These are phyloP conservation scores for Alternaria infectoria DNA, from an alignment of 2,329 filamentous ascomycete genomes.

Conservation along the genomic window DNA sequence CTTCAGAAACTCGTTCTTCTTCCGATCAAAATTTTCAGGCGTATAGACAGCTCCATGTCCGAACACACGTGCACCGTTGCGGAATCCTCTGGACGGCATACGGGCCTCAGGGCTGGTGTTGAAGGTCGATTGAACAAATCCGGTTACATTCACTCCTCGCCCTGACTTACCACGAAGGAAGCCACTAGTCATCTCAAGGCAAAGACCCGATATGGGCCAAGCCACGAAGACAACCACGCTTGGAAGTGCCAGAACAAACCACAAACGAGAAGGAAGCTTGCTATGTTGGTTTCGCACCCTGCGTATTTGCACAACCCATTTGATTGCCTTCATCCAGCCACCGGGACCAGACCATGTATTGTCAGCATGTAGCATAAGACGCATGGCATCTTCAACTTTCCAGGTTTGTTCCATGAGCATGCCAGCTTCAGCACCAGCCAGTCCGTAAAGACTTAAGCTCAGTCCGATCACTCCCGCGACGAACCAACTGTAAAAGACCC, in stretches of 20 bases:
- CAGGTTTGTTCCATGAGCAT: neutral
- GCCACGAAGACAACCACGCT: neutral
- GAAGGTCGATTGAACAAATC: neutral
- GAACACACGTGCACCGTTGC: neutral
- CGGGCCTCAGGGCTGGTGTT: neutral
- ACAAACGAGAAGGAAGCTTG: neutral
- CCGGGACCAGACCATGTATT: neutral
- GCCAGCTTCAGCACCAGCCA: neutral
- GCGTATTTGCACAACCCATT: neutral
- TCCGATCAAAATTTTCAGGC: neutral
- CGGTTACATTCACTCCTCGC: neutral
- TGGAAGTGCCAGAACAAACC: neutral
- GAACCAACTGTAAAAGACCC: neutral
- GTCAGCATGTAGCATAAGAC: neutral
- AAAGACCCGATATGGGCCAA: neutral
- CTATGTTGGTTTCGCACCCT: neutral
- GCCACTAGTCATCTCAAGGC: neutral
- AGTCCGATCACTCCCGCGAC: neutral
- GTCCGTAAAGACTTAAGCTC: neutral
- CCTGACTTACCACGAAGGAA: neutral
- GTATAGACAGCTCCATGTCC: neutral
- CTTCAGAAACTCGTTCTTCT: neutral
- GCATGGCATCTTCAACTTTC: neutral
- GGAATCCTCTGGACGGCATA: accelerated
- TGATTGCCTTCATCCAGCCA: neutral